Percentiles rank a stretch among this genome's conserved stretches.
phyloP scores from a whole-genome alignment of 805 yeast species.

The Candida awuae region DNA sequence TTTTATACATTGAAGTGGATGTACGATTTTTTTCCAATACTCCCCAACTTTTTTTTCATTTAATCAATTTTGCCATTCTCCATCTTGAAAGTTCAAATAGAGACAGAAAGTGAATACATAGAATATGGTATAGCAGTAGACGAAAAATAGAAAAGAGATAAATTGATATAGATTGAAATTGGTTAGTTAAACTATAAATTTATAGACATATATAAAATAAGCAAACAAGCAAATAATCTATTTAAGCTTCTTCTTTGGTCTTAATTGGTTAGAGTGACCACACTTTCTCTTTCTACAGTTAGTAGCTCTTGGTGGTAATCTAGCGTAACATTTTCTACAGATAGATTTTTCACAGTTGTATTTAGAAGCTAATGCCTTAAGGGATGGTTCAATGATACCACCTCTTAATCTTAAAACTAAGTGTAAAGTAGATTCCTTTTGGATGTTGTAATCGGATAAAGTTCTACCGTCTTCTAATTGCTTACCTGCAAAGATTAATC shows the following conservation, averaged over 20 bases:
- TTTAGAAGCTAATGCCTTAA: slow-evolving; percentile 98
- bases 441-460: slow-evolving; percentile 88
- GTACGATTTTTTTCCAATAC: too few relatives aligned
- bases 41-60: too few relatives aligned
- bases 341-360: slow-evolving; percentile 99
- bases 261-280: slow-evolving; percentile 99
- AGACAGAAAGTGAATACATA: too few relatives aligned
- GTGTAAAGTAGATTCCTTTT: slow-evolving; percentile 73
- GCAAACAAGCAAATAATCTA: slow-evolving; percentile 33
- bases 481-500: slow-evolving; percentile 93
- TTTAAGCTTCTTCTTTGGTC: slow-evolving; percentile 99
- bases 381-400: slow-evolving; percentile 97
- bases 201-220: slow-evolving; percentile 3
- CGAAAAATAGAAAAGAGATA: background rate
- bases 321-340: slow-evolving; percentile 99
- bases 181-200: slow-evolving; percentile 5
- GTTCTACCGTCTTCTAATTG: slow-evolving; percentile 96
- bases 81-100: too few relatives aligned
- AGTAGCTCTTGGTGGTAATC: slow-evolving; percentile 99
- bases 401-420: slow-evolving; percentile 63
- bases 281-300: slow-evolving; percentile 99
- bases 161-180: background rate
- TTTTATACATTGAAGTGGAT: too few relatives aligned
- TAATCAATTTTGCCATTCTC: too few relatives aligned
- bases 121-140: background rate